Conservation (phyloP, 2,329 filamentous ascomycete species). For the Graphilbum fragrans region DNA sequence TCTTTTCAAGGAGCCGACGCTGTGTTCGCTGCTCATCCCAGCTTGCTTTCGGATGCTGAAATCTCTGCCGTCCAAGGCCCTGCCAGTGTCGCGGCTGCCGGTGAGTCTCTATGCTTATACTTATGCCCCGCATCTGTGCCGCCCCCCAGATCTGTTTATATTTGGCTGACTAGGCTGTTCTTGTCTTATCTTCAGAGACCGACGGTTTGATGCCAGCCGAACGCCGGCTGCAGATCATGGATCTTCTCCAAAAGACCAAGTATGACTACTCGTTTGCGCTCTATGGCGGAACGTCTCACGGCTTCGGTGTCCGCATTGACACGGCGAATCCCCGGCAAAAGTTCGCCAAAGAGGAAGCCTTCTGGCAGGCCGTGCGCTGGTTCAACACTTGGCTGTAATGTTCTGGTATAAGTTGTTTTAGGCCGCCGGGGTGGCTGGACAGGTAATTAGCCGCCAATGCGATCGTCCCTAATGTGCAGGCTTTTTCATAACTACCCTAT, state of each 20-base stretch:
- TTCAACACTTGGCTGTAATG: constrained; percentile 48
- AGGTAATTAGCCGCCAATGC: no score
- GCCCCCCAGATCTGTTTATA: neutral
- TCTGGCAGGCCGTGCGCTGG: constrained; percentile 64
- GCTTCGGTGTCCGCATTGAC: constrained; percentile 62
- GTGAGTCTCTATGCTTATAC: no score
- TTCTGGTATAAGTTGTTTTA: no score
- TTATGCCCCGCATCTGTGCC: no score
- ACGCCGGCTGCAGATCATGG: constrained; percentile 45
- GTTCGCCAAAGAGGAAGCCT: constrained; percentile 70
- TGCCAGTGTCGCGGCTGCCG: constrained; percentile 49
- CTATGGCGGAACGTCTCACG: constrained; percentile 58
- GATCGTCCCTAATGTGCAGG: no score
- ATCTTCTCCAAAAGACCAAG: constrained; percentile 38
- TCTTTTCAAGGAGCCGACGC: no score
- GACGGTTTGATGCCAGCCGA: constrained; percentile 46
- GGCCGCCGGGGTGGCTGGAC: no score
- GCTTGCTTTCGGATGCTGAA: constrained; percentile 46
- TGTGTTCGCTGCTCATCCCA: constrained; percentile 54
- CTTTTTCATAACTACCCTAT: no score
- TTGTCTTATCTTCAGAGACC: constrained; percentile 39
- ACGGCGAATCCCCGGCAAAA: constrained; percentile 34
- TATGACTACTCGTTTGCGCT: constrained; percentile 57
- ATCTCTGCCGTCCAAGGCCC: constrained; percentile 43
- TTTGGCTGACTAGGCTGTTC: neutral